These are phyloP conservation scores for Podila epigama DNA, from an alignment of 192 early-diverging fungal genomes.

Conservation along the genomic window DNA sequence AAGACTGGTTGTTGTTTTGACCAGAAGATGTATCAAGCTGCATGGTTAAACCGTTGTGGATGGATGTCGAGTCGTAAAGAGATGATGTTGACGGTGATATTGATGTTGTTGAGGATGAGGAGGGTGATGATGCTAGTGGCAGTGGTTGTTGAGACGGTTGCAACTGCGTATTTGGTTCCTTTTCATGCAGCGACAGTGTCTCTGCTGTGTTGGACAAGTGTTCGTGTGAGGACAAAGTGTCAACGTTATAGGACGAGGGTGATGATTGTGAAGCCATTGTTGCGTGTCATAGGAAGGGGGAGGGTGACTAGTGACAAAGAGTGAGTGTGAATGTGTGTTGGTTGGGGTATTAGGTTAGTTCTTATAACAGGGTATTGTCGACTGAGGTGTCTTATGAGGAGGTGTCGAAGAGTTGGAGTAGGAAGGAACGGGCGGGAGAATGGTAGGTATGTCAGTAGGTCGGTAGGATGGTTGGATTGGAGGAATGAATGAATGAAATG, in stretches of 20 bases:
- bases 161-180: no score
- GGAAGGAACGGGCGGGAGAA: neutral
- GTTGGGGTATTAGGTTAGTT: neutral
- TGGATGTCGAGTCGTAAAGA: neutral
- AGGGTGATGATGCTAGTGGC: neutral
- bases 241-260: neutral
- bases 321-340: neutral
- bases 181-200: no score
- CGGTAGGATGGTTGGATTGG: neutral
- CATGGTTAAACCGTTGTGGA: neutral
- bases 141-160: no score
- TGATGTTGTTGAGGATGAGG: no score
- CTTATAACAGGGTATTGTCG: no score
- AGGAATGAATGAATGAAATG: conserved; percentile 5
- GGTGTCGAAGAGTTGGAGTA: neutral
- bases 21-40: neutral
- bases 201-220: no score
- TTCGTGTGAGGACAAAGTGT: no score
- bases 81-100: neutral
- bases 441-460: neutral
- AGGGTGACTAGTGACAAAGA: neutral
- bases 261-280: neutral
- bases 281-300: no score
- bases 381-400: neutral
- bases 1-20: neutral